Conservation (phyloP, 192 early-diverging fungal species). For the Backusella sp. region DNA sequence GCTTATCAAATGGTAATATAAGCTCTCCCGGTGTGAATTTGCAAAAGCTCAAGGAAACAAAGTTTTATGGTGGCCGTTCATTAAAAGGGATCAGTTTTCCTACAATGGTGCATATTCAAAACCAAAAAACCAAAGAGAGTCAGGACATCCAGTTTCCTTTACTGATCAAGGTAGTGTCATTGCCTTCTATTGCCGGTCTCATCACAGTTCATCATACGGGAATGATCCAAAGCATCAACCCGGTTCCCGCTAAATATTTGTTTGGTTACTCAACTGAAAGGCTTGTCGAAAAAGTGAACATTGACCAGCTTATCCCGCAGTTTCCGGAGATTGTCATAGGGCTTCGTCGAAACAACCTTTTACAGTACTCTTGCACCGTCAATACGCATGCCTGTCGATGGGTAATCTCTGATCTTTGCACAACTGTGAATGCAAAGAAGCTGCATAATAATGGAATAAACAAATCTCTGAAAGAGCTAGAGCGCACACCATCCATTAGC, state of each 20-base stretch:
- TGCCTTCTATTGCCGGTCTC: conserved; percentile 63
- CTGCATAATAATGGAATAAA: not conserved
- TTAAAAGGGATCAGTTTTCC: conserved; percentile 52
- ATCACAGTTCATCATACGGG: conserved; percentile 53
- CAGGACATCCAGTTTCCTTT: conserved; percentile 6
- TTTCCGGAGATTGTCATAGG: conserved; percentile 47
- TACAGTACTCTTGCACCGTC: conserved; percentile 9
- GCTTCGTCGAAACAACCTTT: conserved; percentile 12
- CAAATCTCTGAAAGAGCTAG: not conserved
- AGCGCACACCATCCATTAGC: not conserved
- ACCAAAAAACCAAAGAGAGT: not conserved
- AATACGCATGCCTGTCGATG: conserved; percentile 20
- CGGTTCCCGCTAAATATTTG: conserved; percentile 60
- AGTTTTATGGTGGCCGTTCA: conserved; percentile 54
- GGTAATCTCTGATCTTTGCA: conserved; percentile 9
- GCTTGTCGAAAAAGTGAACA: conserved; percentile 47
- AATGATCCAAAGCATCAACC: conserved; percentile 53
- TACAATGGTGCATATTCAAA: conserved; percentile 47
- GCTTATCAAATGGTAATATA: conserved; percentile 2
- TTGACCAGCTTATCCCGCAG: conserved; percentile 58
- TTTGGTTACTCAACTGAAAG: conserved; percentile 54
- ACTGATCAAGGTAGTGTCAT: conserved; percentile 54
- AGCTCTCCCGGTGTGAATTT: conserved; percentile 26
- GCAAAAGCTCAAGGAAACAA: conserved; percentile 48
- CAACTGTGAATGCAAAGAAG: not conserved